Conservation (phyloP, 768 basidiomycete species). For the Coprinellus micaceus region DNA sequence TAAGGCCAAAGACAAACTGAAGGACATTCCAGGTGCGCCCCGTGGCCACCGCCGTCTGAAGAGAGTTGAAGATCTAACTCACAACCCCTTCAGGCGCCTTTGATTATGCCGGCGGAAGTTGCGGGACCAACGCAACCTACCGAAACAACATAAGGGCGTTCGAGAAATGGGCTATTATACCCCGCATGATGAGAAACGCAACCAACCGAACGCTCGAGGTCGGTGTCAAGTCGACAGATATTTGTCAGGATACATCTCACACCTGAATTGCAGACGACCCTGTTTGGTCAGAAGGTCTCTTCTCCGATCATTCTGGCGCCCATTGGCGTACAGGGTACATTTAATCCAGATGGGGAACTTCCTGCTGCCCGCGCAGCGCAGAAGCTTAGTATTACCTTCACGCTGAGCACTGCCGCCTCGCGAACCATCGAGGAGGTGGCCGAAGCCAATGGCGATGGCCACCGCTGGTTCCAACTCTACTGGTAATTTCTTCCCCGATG, state of each 20-base stretch:
- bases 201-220: constrained; percentile 60
- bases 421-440: constrained; percentile 79
- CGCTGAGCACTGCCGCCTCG: constrained; percentile 72
- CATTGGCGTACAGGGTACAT: constrained; percentile 75
- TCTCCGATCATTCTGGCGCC: constrained; percentile 67
- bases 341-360: constrained; percentile 68
- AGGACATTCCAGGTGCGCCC: constrained; percentile 49
- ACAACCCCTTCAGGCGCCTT: constrained; percentile 47
- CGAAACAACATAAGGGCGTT: constrained; percentile 62
- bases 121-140: constrained; percentile 68
- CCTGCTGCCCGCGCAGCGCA: constrained; percentile 64
- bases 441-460: constrained; percentile 60
- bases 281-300: constrained; percentile 64
- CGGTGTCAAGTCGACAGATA: constrained; percentile 8
- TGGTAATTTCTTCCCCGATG: constrained; percentile 46
- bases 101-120: constrained; percentile 74
- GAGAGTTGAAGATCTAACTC: not conserved
- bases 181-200: constrained; percentile 68
- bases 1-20: constrained; percentile 61
- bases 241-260: not conserved
- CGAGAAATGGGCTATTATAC: constrained; percentile 70
- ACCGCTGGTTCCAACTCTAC: constrained; percentile 81
- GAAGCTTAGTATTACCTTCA: constrained; percentile 61
- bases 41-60: not conserved
- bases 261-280: constrained; percentile 46